These are phyloP conservation scores for Trichoderma virens DNA, from an alignment of 495 filamentous ascomycete genomes.

Conservation along the genomic window DNA sequence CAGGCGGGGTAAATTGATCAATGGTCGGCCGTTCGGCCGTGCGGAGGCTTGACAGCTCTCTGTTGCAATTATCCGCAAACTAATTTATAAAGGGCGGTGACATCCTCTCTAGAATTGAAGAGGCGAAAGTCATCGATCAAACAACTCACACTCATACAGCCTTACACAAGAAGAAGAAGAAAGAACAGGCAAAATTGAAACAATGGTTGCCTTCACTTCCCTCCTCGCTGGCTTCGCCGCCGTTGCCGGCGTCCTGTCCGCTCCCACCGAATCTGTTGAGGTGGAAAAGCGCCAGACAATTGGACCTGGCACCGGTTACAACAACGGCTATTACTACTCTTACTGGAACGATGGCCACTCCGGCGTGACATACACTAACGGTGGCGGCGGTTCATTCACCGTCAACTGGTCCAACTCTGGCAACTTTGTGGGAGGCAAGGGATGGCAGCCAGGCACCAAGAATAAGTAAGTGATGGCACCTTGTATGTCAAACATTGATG, in stretches of 20 bases:
- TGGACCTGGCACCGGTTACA: neutral
- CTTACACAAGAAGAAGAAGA: neutral
- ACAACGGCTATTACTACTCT: slow-evolving; percentile 47
- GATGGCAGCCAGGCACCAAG: slow-evolving; percentile 45
- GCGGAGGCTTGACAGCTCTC: neutral
- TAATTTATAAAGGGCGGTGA: neutral
- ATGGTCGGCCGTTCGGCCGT: neutral
- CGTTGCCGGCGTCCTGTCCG: neutral
- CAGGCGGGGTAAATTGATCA: neutral
- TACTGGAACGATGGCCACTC: slow-evolving; percentile 58
- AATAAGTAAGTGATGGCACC: neutral
- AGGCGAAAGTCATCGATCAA: neutral
- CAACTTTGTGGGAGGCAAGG: slow-evolving; percentile 61
- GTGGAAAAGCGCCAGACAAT: slow-evolving; percentile 4
- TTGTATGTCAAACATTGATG: too few species aligned
- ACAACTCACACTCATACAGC: neutral
- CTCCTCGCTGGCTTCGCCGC: slow-evolving; percentile 6
- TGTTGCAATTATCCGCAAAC: neutral
- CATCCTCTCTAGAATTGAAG: neutral
- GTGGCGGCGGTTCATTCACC: slow-evolving; percentile 45
- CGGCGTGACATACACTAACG: slow-evolving; percentile 52
- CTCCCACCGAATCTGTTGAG: neutral
- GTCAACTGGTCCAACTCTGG: slow-evolving; percentile 50
- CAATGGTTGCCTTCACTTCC: slow-evolving; percentile 5
- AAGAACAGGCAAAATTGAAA: neutral